Conservation (phyloP, 2,329 filamentous ascomycete species). For the Fusarium euwallaceae region DNA sequence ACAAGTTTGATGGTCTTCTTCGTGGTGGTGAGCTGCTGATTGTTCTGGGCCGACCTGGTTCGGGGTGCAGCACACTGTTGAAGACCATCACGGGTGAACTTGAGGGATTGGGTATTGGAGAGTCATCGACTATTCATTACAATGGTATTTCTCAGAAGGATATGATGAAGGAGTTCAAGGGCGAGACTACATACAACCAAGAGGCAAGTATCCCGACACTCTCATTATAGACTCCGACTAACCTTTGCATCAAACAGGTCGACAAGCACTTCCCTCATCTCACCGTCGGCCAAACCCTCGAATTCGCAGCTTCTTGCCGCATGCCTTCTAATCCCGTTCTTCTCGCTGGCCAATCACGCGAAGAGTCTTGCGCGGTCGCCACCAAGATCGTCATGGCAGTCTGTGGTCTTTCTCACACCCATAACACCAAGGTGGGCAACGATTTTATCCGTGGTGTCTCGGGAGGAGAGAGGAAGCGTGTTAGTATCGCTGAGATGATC, state of each 20-base stretch:
- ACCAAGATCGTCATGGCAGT: not conserved
- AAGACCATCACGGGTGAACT: not conserved
- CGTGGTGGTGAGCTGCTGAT: not conserved
- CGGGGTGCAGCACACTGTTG: not conserved
- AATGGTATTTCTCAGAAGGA: not conserved
- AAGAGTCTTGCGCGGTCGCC: not conserved
- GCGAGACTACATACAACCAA: not conserved
- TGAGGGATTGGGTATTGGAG: not conserved
- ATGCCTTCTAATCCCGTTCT: not conserved
- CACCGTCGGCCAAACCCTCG: not conserved
- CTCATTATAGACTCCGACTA: not conserved
- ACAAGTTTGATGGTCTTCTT: slow-evolving; percentile 1
- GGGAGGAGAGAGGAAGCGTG: not conserved
- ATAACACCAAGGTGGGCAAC: not conserved
- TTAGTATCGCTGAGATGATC: not conserved
- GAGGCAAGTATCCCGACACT: not conserved
- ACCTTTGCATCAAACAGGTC: not conserved
- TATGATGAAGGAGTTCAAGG: not conserved
- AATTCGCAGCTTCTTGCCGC: not conserved
- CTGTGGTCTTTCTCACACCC: not conserved
- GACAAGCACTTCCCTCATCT: not conserved
- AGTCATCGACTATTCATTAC: not conserved
- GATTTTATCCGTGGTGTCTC: not conserved
- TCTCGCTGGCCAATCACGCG: not conserved
- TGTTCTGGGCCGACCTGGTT: not conserved